phyloP scores from a whole-genome alignment of 768 basidiomycete species.

The Auricularia auricula-judae region DNA sequence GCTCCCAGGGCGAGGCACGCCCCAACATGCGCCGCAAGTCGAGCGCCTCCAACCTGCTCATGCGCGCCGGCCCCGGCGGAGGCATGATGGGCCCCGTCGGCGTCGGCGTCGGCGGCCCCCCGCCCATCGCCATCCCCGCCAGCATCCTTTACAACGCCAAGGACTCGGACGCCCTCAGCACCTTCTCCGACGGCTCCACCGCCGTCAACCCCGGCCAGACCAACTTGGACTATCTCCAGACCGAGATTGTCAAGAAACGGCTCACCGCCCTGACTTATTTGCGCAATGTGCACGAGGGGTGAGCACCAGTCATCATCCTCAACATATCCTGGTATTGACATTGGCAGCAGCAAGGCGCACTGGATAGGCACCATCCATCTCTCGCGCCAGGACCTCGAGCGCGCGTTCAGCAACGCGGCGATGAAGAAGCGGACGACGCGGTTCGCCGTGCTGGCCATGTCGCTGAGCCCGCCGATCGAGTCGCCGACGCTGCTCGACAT shows the following conservation, averaged over 20 bases:
- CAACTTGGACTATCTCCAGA: constrained; percentile 52
- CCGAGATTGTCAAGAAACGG: constrained; percentile 68
- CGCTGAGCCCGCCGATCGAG: constrained; percentile 58
- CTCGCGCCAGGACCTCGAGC: constrained; percentile 60
- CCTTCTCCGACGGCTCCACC: neutral
- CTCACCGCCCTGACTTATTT: constrained; percentile 79
- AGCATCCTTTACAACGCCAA: constrained; percentile 2
- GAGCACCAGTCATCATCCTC: constrained; percentile 16
- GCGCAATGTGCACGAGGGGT: constrained; percentile 82
- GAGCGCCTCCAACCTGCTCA: constrained; percentile 31
- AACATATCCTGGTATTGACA: too few species aligned
- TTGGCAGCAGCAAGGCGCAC: constrained; percentile 48
- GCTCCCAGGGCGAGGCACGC: constrained; percentile 18
- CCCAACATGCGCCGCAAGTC: constrained; percentile 76
- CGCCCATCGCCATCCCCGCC: constrained; percentile 3
- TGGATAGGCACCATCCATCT: constrained; percentile 87
- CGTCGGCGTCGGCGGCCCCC: constrained; percentile 1
- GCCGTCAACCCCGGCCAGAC: neutral
- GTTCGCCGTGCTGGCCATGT: constrained; percentile 80
- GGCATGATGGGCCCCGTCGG: neutral
- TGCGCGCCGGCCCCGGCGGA: neutral
- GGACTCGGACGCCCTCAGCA: neutral
- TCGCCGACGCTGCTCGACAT: constrained; percentile 73
- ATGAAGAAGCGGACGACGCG: constrained; percentile 78
- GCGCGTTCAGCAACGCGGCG: constrained; percentile 56